Base-by-base conservation (phyloP, 352 stramenopile species). In the Pythium aquatile region DNA sequence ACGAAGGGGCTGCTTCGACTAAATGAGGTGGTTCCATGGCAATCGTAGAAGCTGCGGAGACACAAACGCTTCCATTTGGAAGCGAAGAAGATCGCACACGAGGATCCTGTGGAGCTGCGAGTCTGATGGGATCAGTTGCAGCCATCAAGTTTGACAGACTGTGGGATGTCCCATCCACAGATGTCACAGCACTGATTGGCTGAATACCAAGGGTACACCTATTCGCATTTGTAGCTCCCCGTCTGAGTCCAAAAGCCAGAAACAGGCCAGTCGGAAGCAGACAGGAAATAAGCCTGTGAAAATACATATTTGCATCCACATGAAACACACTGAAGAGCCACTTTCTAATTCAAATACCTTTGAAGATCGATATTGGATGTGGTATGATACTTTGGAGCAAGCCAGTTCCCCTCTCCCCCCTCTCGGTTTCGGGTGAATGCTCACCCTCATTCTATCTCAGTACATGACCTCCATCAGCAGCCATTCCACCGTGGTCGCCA, bases 1-100 rank as follows among this genome's bases (percentile, higher is more conserved):
- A 85, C 71, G 14, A 63, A 71, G 1, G 75, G 70, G 5, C 64
- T 55, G 16, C 69, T 85, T 47, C 75, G 54, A 35, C 74, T 87
- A 60, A 86, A 90, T 53, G 58, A 64, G 10, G 63, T 76, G n/a
- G 30, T 67, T 24, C 57, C 26, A 48, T 52, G 57, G 13, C 30
- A 52, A 10, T 48, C 16, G 9, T 20, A 58, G 37, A 39, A 29
- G 10, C 17, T 58, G 44, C 24, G 29, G 51, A 16, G 32, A 14
- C 13, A 8, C 17, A n/a, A 42, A 24, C 13, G 30, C 30, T 33
- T 10, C 26, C 16, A 30, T 24, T 17, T n/a, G 4, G 37, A 44
- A 44, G 5, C 5, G 5, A 9, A 35, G 44, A 52, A 54, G 28
- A 58, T 58, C 16, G 53, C 53, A 3, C 53, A 3, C 5, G 29